A percentile compares a stretch with the other conserved stretches of the same genome.
Evolutionary conservation across 345 rosid genomes (phyloP).

Genomic region (Limnanthes douglasii): DNA sequence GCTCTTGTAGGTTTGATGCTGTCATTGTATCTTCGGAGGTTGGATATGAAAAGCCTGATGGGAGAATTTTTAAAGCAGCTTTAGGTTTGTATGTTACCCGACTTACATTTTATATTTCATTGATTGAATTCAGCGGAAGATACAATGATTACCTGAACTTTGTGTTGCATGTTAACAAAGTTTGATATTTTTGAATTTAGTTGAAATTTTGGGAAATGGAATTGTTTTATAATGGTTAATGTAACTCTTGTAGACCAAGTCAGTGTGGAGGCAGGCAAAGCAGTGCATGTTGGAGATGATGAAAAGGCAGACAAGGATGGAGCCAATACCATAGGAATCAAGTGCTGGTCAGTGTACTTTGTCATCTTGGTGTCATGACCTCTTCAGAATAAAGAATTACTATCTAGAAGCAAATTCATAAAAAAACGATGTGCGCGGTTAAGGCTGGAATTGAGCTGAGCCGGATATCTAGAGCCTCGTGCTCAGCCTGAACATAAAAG

Average conservation of each 20-base stretch:
- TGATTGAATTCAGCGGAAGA: too few species aligned
- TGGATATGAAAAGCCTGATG: conserved; percentile 76
- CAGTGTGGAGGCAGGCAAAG: conserved; percentile 31
- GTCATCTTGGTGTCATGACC: not conserved
- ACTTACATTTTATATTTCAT: too few species aligned
- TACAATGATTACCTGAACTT: not conserved
- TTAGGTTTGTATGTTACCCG: conserved; percentile 27
- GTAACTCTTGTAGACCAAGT: conserved; percentile 30
- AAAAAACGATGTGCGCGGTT: not conserved
- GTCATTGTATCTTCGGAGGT: conserved; percentile 72
- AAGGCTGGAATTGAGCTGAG: too few species aligned
- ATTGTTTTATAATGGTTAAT: not conserved
- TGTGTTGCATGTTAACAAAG: too few species aligned
- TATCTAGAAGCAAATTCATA: conserved; percentile 5
- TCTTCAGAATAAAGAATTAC: not conserved
- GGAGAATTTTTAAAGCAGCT: conserved; percentile 53
- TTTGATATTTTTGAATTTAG: too few species aligned
- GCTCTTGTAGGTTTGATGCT: conserved; percentile 56
- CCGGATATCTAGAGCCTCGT: too few species aligned
- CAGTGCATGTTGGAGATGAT: conserved; percentile 78
- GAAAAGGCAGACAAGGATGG: conserved; percentile 56
- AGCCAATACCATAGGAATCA: conserved; percentile 55
- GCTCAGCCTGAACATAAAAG: too few species aligned
- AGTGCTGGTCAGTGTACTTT: conserved; percentile 47
- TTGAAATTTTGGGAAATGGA: not conserved